phyloP scores from a whole-genome alignment of 345 rosid species.

The Acer negundo region DNA sequence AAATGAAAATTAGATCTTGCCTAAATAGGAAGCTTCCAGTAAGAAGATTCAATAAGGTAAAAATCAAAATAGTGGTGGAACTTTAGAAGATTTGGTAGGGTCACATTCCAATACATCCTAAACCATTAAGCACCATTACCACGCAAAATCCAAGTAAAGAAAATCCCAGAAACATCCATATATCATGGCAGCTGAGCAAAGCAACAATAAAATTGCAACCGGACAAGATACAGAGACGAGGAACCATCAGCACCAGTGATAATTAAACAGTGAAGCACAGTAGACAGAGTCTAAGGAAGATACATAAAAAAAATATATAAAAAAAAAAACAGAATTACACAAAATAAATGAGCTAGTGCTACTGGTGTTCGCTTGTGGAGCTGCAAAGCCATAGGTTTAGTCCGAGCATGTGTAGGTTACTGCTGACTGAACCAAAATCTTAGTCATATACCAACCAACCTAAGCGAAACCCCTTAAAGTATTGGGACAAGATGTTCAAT shows the following conservation, averaged over 20 bases:
- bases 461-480: not conserved
- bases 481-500: not conserved
- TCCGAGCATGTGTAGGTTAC: not conserved
- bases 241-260: not conserved
- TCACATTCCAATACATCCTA: not conserved
- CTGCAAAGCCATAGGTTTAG: not conserved
- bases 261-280: not conserved
- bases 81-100: not conserved
- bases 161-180: not conserved
- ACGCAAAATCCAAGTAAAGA: not conserved
- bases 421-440: not conserved
- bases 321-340: not conserved
- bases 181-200: not conserved
- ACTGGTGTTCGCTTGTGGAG: not conserved
- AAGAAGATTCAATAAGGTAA: not conserved
- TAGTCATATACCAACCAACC: not conserved
- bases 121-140: not conserved
- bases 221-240: not conserved
- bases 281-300: not conserved
- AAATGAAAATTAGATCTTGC: not conserved
- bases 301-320: too few relatives aligned
- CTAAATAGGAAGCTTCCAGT: not conserved
- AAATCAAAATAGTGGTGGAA: not conserved
- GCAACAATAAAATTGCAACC: not conserved
- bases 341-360: not conserved